phyloP scores from a whole-genome alignment of 805 yeast species.

The Yarrowia sp. region DNA sequence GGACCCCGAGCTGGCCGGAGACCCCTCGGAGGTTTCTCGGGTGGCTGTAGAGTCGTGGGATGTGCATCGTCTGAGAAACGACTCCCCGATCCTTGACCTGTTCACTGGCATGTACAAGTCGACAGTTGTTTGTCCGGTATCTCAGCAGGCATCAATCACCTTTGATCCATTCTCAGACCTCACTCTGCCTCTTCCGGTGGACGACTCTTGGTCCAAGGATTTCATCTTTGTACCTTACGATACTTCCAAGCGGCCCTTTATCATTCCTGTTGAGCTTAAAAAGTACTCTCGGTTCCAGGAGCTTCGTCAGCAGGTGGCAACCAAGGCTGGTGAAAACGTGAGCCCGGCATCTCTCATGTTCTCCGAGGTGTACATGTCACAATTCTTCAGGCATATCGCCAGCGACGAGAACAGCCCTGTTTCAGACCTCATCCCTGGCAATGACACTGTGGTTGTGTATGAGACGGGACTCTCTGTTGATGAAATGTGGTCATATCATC shows the following conservation, averaged over 20 bases:
- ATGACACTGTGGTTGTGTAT: conserved; percentile 30
- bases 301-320: conserved; percentile 57
- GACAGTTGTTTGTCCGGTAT: conserved; percentile 81
- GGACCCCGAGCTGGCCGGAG: conserved; percentile 41
- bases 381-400: conserved; percentile 56
- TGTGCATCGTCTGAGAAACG: conserved; percentile 73
- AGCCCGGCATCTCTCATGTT: conserved; percentile 45
- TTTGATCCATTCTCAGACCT: conserved; percentile 92
- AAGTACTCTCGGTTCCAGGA: conserved; percentile 63
- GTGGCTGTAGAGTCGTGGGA: conserved; percentile 79
- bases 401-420: conserved; percentile 19
- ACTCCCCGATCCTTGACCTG: conserved; percentile 77
- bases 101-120: conserved; percentile 91
- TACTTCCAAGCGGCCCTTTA: conserved; percentile 37
- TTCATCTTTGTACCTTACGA: conserved; percentile 54
- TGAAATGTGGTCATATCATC: conserved; percentile 20
- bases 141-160: conserved; percentile 74
- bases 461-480: conserved; percentile 23
- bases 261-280: conserved; percentile 67
- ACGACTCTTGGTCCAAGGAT: conserved; percentile 64
- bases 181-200: conserved; percentile 82
- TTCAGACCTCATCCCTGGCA: conserved; percentile 2
- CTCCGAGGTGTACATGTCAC: conserved; percentile 62
- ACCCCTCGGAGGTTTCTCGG: conserved; percentile 43
- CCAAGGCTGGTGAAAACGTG: conserved; percentile 38